Percentiles rank a stretch among this genome's conserved stretches.
Evolutionary conservation across 75 land plant genomes (phyloP).

Genomic region (Sequoia sempervirens): DNA sequence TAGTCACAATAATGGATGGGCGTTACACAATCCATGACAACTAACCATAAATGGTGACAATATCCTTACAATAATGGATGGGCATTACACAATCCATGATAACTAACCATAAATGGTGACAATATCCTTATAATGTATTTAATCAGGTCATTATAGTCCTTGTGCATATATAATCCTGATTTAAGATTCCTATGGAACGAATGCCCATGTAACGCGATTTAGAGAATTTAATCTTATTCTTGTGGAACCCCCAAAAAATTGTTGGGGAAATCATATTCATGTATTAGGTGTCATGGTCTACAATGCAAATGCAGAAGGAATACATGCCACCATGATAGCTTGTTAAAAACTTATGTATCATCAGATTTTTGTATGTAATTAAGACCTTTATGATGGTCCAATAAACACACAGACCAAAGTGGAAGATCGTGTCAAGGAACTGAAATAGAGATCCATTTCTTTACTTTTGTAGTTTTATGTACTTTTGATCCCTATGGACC

Average conservation of each 20-base stretch:
- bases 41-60: neutral
- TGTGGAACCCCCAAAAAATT: constrained; percentile 1
- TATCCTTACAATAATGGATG: neutral
- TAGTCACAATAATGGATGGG: no score
- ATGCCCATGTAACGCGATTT: neutral
- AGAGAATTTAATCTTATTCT: neutral
- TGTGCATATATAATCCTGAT: neutral
- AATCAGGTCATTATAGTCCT: neutral
- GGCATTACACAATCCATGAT: neutral
- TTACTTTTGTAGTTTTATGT: neutral
- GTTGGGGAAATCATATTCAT: neutral
- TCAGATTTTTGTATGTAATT: neutral
- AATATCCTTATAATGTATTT: neutral
- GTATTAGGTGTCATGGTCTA: neutral
- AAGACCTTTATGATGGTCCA: neutral
- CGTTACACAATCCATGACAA: neutral
- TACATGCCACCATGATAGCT: neutral
- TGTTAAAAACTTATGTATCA: no score
- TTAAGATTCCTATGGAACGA: neutral
- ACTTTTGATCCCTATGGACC: neutral
- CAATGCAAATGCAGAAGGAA: neutral
- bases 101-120: neutral
- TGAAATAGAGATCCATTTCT: constrained; percentile 1
- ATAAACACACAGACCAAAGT: neutral
- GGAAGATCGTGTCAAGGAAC: neutral